phyloP scores from a whole-genome alignment of 345 rosid genomes.

The Geranium brycei region DNA sequence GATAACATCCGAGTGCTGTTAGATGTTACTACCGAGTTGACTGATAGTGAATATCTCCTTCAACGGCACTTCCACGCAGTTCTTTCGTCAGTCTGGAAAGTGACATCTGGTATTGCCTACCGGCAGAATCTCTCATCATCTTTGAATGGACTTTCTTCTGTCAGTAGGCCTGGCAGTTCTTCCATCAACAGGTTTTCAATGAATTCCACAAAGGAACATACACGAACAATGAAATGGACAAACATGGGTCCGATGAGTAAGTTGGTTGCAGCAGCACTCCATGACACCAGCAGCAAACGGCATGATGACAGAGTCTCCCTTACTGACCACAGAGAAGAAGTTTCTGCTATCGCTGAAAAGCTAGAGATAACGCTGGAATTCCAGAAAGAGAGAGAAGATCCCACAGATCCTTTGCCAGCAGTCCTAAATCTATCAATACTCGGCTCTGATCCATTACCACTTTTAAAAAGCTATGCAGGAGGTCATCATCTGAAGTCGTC shows the following conservation, averaged over 20 bases:
- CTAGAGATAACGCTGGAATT: slow-evolving; percentile 69
- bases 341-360: slow-evolving; percentile 23
- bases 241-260: slow-evolving; percentile 36
- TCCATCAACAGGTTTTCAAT: slow-evolving; percentile 20
- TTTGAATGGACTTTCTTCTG: slow-evolving; percentile 34
- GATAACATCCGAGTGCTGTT: slow-evolving; percentile 65
- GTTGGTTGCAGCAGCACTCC: slow-evolving; percentile 57
- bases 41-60: slow-evolving; percentile 77
- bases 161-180: slow-evolving; percentile 37
- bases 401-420: slow-evolving; percentile 37
- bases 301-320: slow-evolving; percentile 23
- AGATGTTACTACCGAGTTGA: slow-evolving; percentile 59
- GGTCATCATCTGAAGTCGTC: slow-evolving; percentile 38
- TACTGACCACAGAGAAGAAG: slow-evolving; percentile 32
- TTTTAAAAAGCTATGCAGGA: slow-evolving; percentile 19
- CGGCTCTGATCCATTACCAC: slow-evolving; percentile 23
- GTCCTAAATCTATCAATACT: slow-evolving; percentile 42
- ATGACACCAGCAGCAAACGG: slow-evolving; percentile 33
- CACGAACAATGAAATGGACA: slow-evolving; percentile 38
- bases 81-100: slow-evolving; percentile 77
- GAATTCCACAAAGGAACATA: slow-evolving; percentile 28
- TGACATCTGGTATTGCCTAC: slow-evolving; percentile 15
- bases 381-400: slow-evolving; percentile 31
- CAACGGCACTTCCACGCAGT: slow-evolving; percentile 83
- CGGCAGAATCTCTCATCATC: slow-evolving; percentile 22